These are phyloP conservation scores for Daldinia concentrica DNA, from an alignment of 495 filamentous ascomycete genomes.

Conservation along the genomic window DNA sequence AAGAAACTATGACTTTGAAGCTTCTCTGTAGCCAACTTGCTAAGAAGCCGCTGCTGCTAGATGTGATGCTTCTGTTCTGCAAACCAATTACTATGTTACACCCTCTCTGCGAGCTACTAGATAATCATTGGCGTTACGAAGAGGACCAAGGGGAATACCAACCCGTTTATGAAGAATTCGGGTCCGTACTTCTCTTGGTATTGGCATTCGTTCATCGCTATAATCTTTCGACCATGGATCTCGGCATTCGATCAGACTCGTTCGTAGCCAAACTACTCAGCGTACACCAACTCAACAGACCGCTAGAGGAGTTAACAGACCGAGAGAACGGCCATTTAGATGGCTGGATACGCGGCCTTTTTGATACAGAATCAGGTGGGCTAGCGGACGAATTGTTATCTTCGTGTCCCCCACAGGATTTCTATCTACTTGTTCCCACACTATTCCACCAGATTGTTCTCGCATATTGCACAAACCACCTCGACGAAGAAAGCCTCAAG, in stretches of 20 bases:
- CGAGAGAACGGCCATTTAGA: constrained; percentile 80
- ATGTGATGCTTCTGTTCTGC: constrained; percentile 88
- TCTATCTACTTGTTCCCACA: constrained; percentile 90
- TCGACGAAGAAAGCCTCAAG: constrained; percentile 84
- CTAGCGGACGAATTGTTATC: constrained; percentile 86
- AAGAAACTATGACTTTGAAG: constrained; percentile 92
- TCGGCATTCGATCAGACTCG: constrained; percentile 70
- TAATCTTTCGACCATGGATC: constrained; percentile 71
- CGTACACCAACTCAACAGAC: constrained; percentile 66
- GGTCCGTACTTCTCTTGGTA: constrained; percentile 83
- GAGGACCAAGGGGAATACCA: constrained; percentile 96
- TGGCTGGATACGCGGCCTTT: constrained; percentile 88
- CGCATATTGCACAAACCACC: constrained; percentile 72
- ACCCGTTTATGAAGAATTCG: constrained; percentile 96
- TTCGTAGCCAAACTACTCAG: constrained; percentile 83
- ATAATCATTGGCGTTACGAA: constrained; percentile 85
- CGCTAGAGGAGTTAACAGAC: constrained; percentile 71
- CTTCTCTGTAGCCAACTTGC: constrained; percentile 82
- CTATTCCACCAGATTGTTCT: constrained; percentile 85
- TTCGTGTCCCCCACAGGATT: constrained; percentile 90
- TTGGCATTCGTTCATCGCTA: constrained; percentile 87
- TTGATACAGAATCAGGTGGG: constrained; percentile 80
- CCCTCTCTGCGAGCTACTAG: constrained; percentile 84
- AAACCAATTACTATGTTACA: constrained; percentile 77
- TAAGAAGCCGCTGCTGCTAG: constrained; percentile 78